Conservation (phyloP, 2,329 filamentous ascomycete species). For the Trichoderma sp. region DNA sequence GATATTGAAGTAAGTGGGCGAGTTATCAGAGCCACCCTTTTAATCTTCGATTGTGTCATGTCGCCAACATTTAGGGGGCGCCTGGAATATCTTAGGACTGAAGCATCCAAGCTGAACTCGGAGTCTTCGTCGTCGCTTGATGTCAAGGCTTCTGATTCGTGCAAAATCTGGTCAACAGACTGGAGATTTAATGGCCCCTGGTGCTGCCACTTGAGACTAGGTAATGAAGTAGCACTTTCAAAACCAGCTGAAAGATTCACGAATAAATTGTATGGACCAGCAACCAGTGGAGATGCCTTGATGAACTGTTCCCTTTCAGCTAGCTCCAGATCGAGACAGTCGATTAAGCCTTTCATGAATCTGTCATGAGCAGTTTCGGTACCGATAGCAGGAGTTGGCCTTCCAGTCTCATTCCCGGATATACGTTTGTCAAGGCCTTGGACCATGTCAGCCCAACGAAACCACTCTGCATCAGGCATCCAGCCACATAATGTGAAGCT, state of each 20-base stretch:
- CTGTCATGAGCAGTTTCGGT: slow-evolving; percentile 19
- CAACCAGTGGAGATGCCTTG: slow-evolving; percentile 23
- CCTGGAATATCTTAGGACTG: neutral
- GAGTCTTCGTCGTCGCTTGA: slow-evolving; percentile 22
- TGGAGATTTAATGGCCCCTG: slow-evolving; percentile 28
- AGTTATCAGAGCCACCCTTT: slow-evolving; percentile 32
- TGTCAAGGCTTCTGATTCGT: slow-evolving; percentile 1
- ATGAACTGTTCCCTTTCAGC: slow-evolving; percentile 33
- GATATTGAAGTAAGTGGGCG: slow-evolving; percentile 31
- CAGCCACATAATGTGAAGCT: slow-evolving; percentile 45
- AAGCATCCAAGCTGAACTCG: neutral
- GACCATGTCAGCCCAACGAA: slow-evolving; percentile 33
- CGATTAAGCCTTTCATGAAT: slow-evolving; percentile 34
- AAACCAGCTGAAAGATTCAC: slow-evolving; percentile 27
- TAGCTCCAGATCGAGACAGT: slow-evolving; percentile 47
- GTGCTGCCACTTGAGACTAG: slow-evolving; percentile 26
- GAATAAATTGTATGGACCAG: slow-evolving; percentile 35
- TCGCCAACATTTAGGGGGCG: neutral
- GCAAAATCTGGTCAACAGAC: neutral
- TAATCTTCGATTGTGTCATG: slow-evolving; percentile 21
- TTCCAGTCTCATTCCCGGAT: neutral
- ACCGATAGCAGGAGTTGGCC: neutral
- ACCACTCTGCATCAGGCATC: slow-evolving; percentile 41
- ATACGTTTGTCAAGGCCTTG: slow-evolving; percentile 31
- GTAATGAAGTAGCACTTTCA: neutral